A percentile compares a stretch with the other conserved stretches of the same genome.
Evolutionary conservation across 2,329 filamentous ascomycete species (phyloP).

Genomic region (Helicocarpus griseus): DNA sequence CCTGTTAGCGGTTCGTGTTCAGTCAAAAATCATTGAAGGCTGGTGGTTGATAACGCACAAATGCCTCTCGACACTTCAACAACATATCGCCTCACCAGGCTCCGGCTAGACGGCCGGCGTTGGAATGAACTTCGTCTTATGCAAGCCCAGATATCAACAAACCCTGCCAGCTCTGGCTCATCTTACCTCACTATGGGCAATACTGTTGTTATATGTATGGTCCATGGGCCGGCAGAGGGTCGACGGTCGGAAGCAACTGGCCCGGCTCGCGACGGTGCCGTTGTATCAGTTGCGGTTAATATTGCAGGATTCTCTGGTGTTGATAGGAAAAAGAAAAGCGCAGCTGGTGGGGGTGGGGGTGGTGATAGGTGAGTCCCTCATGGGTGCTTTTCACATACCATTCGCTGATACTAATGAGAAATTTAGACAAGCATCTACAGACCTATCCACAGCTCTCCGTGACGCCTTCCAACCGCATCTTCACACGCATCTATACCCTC

Average conservation of each 20-base stretch:
- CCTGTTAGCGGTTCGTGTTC: neutral
- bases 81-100: slow-evolving; percentile 76
- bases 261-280: slow-evolving; percentile 45
- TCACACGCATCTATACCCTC: slow-evolving; percentile 80
- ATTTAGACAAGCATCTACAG: slow-evolving; percentile 55
- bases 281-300: slow-evolving; percentile 70
- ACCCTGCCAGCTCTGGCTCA: slow-evolving; percentile 84
- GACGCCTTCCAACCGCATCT: slow-evolving; percentile 67
- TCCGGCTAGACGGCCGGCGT: slow-evolving; percentile 72
- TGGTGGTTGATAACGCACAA: neutral
- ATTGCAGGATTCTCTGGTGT: slow-evolving; percentile 82
- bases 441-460: slow-evolving; percentile 55
- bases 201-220: slow-evolving; percentile 90
- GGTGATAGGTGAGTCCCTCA: slow-evolving; percentile 60
- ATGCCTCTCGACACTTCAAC: slow-evolving; percentile 96
- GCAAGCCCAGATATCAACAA: slow-evolving; percentile 81
- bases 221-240: slow-evolving; percentile 73
- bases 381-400: neutral
- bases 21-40: neutral
- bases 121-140: slow-evolving; percentile 95
- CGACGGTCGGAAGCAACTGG: slow-evolving; percentile 40
- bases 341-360: slow-evolving; percentile 41
- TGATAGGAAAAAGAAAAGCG: slow-evolving; percentile 59
- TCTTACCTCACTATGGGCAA: slow-evolving; percentile 95
- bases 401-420: neutral